These are phyloP conservation scores for Phytophthora agathidicida DNA, from an alignment of 352 stramenopile species.

Conservation along the genomic window DNA sequence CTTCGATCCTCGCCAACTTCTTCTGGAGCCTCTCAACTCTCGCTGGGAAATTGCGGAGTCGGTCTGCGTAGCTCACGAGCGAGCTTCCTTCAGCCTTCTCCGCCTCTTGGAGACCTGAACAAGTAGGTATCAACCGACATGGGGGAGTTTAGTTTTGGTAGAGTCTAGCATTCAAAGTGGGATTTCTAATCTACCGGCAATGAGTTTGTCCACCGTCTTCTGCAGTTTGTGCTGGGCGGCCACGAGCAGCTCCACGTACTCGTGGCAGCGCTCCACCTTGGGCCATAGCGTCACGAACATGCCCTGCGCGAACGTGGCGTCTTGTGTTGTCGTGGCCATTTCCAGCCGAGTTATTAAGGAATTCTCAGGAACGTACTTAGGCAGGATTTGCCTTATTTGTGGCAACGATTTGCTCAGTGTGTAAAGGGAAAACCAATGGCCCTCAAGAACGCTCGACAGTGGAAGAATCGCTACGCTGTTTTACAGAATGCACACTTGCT, in stretches of 20 bases:
- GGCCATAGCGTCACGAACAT: slow-evolving; percentile 87
- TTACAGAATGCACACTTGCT: slow-evolving; percentile 69
- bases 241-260: slow-evolving; percentile 75
- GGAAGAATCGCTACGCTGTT: slow-evolving; percentile 86
- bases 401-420: no score
- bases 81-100: slow-evolving; percentile 61
- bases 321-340: slow-evolving; percentile 24
- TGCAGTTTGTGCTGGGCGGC: slow-evolving; percentile 77
- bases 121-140: no score
- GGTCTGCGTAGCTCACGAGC: slow-evolving; percentile 73
- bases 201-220: slow-evolving; percentile 63
- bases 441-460: slow-evolving; percentile 63
- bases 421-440: no score
- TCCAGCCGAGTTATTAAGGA: no score
- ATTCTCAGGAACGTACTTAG: no score
- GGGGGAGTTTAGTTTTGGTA: no score
- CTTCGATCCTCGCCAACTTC: slow-evolving; percentile 74
- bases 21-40: slow-evolving; percentile 71
- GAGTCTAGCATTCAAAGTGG: not conserved
- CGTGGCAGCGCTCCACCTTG: slow-evolving; percentile 83
- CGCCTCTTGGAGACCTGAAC: slow-evolving; percentile 60
- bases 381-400: no score
- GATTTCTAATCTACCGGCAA: slow-evolving; percentile 41
- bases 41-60: slow-evolving; percentile 68
- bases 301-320: slow-evolving; percentile 61